phyloP scores from a whole-genome alignment of 1,284 basidiomycete species.

The Waitea zeae region DNA sequence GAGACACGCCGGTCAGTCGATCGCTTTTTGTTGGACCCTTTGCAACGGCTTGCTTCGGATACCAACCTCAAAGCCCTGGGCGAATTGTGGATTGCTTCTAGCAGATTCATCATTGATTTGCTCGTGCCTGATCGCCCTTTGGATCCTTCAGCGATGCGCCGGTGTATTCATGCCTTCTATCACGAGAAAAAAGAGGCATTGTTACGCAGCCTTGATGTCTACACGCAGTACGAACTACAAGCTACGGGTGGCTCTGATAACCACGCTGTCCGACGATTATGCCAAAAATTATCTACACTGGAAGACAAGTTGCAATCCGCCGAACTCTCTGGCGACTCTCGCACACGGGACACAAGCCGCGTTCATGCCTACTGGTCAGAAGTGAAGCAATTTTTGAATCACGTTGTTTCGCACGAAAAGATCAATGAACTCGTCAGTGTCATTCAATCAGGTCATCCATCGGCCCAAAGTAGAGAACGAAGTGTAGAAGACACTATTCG shows the following conservation, averaged over 20 bases:
- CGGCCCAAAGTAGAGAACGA: conserved; percentile 30
- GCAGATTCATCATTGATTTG: conserved; percentile 44
- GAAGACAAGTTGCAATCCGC: neutral
- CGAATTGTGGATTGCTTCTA: too few relatives aligned
- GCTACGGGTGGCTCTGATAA: conserved; percentile 47
- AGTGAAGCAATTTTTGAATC: conserved; percentile 50
- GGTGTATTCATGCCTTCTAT: conserved; percentile 33
- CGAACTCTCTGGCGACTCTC: conserved; percentile 5
- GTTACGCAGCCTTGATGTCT: conserved; percentile 34
- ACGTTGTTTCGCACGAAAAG: conserved; percentile 30
- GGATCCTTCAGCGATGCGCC: conserved; percentile 68
- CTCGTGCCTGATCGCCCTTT: conserved; percentile 78
- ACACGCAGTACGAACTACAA: conserved; percentile 38
- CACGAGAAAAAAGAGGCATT: conserved; percentile 28
- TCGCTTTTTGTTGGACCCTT: too few relatives aligned
- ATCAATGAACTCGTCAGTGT: conserved; percentile 20
- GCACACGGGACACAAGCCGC: conserved; percentile 31
- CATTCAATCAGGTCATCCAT: conserved; percentile 17
- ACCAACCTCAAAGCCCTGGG: too few relatives aligned
- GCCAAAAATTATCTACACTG: neutral
- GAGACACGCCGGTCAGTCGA: too few relatives aligned
- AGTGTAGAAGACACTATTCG: conserved; percentile 50
- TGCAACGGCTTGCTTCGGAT: too few relatives aligned
- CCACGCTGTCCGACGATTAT: conserved; percentile 16
- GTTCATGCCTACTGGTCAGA: conserved; percentile 76